Evolutionary conservation across 257 asterid genomes (phyloP).

Genomic region (Solanum rostratum): DNA sequence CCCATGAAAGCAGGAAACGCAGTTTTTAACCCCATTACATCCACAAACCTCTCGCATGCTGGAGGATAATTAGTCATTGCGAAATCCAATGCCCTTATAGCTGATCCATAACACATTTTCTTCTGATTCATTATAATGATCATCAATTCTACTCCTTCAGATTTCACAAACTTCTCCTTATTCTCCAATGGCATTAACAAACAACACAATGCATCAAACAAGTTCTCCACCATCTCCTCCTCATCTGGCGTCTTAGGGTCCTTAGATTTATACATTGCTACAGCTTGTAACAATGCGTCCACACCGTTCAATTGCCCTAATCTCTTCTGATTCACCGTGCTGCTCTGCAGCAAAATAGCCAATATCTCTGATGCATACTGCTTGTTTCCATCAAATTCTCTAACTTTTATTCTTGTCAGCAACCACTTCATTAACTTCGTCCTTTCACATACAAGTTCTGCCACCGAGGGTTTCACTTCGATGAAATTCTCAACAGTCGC

Average conservation of each 20-base stretch:
- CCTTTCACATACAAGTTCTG: constrained; percentile 90
- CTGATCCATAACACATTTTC: constrained; percentile 87
- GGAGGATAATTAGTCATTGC: constrained; percentile 94
- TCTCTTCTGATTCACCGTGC: constrained; percentile 69
- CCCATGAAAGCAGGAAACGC: constrained; percentile 99
- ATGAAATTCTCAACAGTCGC: constrained; percentile 74
- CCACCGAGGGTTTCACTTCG: constrained; percentile 73
- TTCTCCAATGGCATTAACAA: constrained; percentile 96
- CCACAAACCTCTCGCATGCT: constrained; percentile 94
- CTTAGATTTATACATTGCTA: constrained; percentile 85
- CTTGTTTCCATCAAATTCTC: constrained; percentile 84
- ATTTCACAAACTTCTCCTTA: constrained; percentile 90
- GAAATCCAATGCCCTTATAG: constrained; percentile 80
- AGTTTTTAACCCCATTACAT: constrained; percentile 96
- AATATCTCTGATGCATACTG: constrained; percentile 94
- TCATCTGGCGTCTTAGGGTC: constrained; percentile 91
- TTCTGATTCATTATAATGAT: constrained; percentile 96
- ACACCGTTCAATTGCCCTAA: constrained; percentile 96
- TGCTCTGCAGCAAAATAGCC: constrained; percentile 84
- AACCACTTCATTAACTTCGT: constrained; percentile 92
- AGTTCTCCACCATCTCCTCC: constrained; percentile 98
- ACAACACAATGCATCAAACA: constrained; percentile 86
- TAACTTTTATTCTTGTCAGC: constrained; percentile 66
- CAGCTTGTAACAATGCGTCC: constrained; percentile 88
- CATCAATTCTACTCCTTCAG: constrained; percentile 99